Evolutionary conservation across 2,329 filamentous ascomycete species (phyloP), one percentile per base, ranked within the genome.

Genomic region (Fragosphaeria purpurea): DNA sequence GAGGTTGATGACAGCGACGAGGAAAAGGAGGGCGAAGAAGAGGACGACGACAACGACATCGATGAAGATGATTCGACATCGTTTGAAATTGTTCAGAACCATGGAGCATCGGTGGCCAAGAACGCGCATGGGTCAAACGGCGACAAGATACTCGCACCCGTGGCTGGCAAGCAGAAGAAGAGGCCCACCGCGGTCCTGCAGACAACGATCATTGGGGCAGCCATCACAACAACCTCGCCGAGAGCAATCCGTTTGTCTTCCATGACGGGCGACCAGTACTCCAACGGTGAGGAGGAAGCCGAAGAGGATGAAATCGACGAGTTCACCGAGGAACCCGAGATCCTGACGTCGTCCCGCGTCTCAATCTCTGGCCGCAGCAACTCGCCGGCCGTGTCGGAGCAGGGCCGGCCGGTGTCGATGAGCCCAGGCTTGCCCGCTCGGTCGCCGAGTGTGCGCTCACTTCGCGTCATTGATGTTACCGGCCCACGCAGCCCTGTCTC

Each of bases 321-420:
- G 57, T 67, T 80, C 69, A 62, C 78, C 61, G 76, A 86, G 71
- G 72, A 78, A 57, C 74, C 76, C 3, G 69, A 79, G 57, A 77
- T 81, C 34, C 55, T 81, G 50, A 80, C 74, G 0, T 78, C 77
- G 0, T 72, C 76, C 4, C 69, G 77, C 38, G 68, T 81, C 7
- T 81, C 77, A 4, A 70, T 79, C 32, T 70, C 70, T 34, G 75
- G 75, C 37, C 71, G 71, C 31, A 66, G 63, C 56, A 70, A 69
- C 35, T 77, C 75, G 1, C 73, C 74, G 2, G 65, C 73, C 3
- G 62, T 65, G 2, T 75, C 75, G 0, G 76, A 80, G 7, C 64
- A 65, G 41, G 68, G 67, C 33, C 71, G 57, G 54, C 69, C 58
- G 49, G 62, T 65, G 35, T 65, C 68, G 13, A 65, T 67, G 52